Percentiles rank a stretch among this genome's conserved stretches.
These are phyloP conservation scores for Urochloa ruziziensis DNA, from an alignment of 176 grass and related monocot genomes.

Conservation along the genomic window DNA sequence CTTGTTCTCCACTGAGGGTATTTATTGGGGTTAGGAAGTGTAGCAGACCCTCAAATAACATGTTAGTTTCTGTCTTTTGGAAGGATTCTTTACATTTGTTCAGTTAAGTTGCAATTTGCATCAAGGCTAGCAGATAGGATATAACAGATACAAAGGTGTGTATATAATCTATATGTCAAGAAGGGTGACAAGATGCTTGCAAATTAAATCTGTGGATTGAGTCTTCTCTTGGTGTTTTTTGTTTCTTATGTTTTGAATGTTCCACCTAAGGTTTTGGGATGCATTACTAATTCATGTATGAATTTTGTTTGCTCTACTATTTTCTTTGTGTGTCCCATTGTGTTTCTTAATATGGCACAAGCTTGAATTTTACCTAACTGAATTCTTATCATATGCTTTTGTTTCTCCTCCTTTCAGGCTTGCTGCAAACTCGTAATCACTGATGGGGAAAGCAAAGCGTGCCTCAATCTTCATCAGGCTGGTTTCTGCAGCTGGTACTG, in stretches of 20 bases:
- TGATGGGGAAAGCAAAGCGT: constrained; percentile 30
- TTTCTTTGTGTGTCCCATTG: background rate
- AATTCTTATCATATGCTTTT: background rate
- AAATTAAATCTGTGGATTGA: background rate
- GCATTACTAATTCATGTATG: background rate
- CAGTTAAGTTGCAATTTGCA: background rate
- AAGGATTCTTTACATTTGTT: background rate
- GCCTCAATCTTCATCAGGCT: constrained; percentile 30
- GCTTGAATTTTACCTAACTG: background rate
- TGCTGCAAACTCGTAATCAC: background rate
- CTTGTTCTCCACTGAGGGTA: background rate
- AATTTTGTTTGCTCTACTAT: background rate
- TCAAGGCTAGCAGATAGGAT: background rate
- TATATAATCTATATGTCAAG: background rate
- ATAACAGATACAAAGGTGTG: background rate
- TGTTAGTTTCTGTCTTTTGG: background rate
- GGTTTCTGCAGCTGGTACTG: constrained; percentile 32
- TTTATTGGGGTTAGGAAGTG: background rate
- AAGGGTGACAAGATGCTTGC: background rate
- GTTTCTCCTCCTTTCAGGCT: background rate
- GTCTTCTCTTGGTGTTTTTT: background rate
- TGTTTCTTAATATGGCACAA: background rate
- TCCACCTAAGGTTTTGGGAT: background rate
- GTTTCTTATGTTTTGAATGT: background rate
- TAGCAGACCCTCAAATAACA: background rate